These are phyloP conservation scores for Paspalum notatum DNA, from an alignment of 176 grass and related monocot genomes.

Conservation along the genomic window DNA sequence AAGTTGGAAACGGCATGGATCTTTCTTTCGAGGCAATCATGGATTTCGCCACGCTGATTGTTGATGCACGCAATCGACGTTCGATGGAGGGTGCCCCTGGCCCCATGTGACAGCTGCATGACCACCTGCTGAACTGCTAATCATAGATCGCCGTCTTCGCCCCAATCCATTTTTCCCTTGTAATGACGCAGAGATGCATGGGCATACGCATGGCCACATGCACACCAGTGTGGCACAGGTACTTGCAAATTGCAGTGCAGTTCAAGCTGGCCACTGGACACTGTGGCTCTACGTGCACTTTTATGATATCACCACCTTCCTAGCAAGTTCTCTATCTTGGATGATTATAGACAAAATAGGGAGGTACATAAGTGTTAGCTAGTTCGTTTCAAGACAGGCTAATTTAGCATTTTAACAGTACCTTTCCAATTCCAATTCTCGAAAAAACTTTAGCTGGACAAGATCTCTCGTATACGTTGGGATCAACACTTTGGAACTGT, in stretches of 20 bases:
- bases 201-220: constrained; percentile 23
- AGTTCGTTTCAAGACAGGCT: background rate
- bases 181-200: background rate
- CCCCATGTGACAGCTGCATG: constrained; percentile 44
- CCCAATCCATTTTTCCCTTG: background rate
- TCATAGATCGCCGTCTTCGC: constrained; percentile 13
- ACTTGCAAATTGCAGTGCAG: background rate
- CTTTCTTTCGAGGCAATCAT: constrained; percentile 35
- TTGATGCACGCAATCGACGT: constrained; percentile 26
- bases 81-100: constrained; percentile 5
- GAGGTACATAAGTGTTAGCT: background rate
- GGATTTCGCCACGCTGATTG: constrained; percentile 23
- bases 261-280: background rate
- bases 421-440: background rate
- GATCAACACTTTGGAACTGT: background rate
- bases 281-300: background rate
- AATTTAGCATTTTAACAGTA: background rate
- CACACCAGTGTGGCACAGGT: constrained; percentile 21
- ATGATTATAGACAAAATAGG: background rate
- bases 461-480: background rate
- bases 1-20: constrained; percentile 29
- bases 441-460: background rate
- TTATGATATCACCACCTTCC: background rate
- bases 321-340: constrained; percentile 3
- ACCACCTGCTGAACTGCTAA: constrained; percentile 41